A percentile compares a stretch with the other conserved stretches of the same genome.
Conservation (phyloP, 2,329 filamentous ascomycete species). For the Fusarium bulbicola region DNA sequence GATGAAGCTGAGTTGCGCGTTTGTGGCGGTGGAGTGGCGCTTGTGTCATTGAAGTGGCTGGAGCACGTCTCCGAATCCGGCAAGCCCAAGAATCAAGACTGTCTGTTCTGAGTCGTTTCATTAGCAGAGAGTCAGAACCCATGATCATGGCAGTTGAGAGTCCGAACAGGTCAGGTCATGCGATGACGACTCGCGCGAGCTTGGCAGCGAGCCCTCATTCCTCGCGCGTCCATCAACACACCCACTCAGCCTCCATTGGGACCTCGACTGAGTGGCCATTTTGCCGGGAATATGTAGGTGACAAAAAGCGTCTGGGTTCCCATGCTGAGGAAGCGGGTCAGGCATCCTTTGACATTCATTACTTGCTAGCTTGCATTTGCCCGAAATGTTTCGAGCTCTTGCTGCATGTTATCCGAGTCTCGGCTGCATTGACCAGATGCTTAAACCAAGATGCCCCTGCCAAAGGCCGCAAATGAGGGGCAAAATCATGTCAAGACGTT, state of each 20-base stretch:
- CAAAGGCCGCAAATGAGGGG: neutral
- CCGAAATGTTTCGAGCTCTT: neutral
- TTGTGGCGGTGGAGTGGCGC: slow-evolving; percentile 34
- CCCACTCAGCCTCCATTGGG: slow-evolving; percentile 7
- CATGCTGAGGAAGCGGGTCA: slow-evolving; percentile 13
- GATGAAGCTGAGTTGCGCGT: slow-evolving; percentile 23
- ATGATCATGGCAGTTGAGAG: slow-evolving; percentile 10
- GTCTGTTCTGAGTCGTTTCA: neutral
- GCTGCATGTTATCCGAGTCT: slow-evolving; percentile 9
- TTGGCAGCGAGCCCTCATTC: slow-evolving; percentile 1
- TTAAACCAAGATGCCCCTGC: slow-evolving; percentile 21
- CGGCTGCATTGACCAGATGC: slow-evolving; percentile 12
- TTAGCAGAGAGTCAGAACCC: slow-evolving; percentile 1
- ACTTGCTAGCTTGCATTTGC: neutral
- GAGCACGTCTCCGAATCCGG: slow-evolving; percentile 20
- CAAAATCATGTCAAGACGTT: slow-evolving; percentile 3
- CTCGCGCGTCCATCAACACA: neutral
- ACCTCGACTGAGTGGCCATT: neutral
- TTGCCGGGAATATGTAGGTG: neutral
- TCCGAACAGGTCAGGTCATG: slow-evolving; percentile 8
- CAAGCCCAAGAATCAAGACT: slow-evolving; percentile 1
- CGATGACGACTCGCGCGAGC: slow-evolving; percentile 19
- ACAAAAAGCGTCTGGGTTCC: neutral
- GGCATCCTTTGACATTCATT: slow-evolving; percentile 2
- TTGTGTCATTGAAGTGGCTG: slow-evolving; percentile 21